Percentiles rank a stretch among this genome's conserved stretches.
phyloP scores from a whole-genome alignment of 768 basidiomycete genomes.

The Cystobasidium ongulense region DNA sequence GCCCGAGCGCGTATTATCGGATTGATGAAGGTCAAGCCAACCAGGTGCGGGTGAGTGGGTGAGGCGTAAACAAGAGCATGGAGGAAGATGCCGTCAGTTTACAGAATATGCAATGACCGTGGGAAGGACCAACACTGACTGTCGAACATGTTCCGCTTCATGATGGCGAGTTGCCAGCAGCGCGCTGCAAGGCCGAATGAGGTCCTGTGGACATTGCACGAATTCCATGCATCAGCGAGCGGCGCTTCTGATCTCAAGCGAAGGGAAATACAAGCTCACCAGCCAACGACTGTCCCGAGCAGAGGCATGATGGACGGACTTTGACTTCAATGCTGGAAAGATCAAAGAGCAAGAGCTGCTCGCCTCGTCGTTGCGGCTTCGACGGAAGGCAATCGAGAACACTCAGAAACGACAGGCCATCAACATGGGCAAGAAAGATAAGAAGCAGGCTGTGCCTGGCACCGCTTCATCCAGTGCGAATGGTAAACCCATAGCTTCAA shows the following conservation, averaged over 20 bases:
- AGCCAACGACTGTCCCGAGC: conserved; percentile 14
- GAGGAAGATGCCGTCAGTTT: neutral
- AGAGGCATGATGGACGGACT: conserved; percentile 8
- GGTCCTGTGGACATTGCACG: neutral
- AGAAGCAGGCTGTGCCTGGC: neutral
- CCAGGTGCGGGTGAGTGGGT: neutral
- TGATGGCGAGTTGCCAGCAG: conserved; percentile 77
- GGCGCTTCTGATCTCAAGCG: too few species aligned
- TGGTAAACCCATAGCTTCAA: neutral
- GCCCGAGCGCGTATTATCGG: neutral
- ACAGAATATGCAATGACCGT: neutral
- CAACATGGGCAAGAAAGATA: neutral
- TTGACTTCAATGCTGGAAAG: neutral
- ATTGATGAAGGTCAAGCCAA: neutral
- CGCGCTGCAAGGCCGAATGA: conserved; percentile 67
- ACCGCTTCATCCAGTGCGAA: neutral
- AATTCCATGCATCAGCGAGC: too few species aligned
- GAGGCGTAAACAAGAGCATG: neutral
- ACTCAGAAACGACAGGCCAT: neutral
- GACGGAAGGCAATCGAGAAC: neutral
- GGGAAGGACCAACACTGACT: conserved; percentile 53
- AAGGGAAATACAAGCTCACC: too few species aligned
- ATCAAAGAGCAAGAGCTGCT: neutral
- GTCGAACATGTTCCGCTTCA: conserved; percentile 65
- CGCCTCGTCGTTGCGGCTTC: neutral